Percentiles rank a stretch among this genome's conserved stretches.
These are phyloP conservation scores for Boletus speciosus DNA, from an alignment of 768 basidiomycete genomes.

Conservation along the genomic window DNA sequence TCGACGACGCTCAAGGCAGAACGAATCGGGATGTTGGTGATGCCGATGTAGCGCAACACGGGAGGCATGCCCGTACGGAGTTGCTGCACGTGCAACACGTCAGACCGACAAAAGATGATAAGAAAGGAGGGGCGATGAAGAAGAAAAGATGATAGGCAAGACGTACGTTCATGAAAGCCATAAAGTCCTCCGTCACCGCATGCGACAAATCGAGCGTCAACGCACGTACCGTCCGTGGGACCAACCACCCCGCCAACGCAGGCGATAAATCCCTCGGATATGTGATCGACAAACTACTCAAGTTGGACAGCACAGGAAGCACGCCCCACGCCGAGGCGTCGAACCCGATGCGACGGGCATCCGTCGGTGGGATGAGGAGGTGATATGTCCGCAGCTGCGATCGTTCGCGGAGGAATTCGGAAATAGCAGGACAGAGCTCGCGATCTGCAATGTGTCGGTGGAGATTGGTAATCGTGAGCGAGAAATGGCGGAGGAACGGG, in stretches of 20 bases:
- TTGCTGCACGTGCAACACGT: constrained; percentile 41
- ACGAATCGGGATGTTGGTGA: constrained; percentile 47
- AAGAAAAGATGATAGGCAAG: not conserved
- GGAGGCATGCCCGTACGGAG: constrained; percentile 56
- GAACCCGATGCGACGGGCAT: constrained; percentile 57
- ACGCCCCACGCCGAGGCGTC: constrained; percentile 72
- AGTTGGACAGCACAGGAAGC: constrained; percentile 50
- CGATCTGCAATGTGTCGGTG: constrained; percentile 46
- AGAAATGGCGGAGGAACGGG: constrained; percentile 65
- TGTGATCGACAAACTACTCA: constrained; percentile 56
- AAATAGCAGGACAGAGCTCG: constrained; percentile 66
- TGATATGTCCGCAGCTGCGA: constrained; percentile 49
- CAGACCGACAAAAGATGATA: not conserved
- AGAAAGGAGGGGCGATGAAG: not conserved
- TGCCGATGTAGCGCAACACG: constrained; percentile 49
- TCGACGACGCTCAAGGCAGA: constrained; percentile 45
- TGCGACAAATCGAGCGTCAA: constrained; percentile 42
- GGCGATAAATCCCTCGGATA: constrained; percentile 63
- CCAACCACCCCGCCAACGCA: constrained; percentile 63
- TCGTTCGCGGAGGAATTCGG: constrained; percentile 61
- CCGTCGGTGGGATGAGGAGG: constrained; percentile 42
- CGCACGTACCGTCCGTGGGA: constrained; percentile 52
- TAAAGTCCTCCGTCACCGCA: constrained; percentile 38
- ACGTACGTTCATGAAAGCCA: constrained; percentile 41
- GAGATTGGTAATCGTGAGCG: constrained; percentile 46